These are phyloP conservation scores for Daldinia concentrica DNA, from an alignment of 495 filamentous ascomycete species.

Conservation along the genomic window DNA sequence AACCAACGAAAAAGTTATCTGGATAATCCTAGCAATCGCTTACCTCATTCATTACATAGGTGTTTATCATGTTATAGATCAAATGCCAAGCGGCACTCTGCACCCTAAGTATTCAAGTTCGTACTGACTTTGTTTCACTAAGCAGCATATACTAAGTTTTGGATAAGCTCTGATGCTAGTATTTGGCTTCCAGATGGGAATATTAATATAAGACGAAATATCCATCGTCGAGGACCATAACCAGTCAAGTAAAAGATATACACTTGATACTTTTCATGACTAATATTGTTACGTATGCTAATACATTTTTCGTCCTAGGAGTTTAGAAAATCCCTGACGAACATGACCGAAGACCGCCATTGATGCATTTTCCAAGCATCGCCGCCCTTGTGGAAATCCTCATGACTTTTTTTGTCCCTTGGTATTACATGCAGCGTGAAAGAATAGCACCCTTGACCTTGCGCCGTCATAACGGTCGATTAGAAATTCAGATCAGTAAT, in stretches of 20 bases:
- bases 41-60: no score
- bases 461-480: constrained; percentile 31
- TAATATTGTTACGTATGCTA: constrained; percentile 37
- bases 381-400: constrained; percentile 45
- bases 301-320: constrained; percentile 36
- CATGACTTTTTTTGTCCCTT: constrained; percentile 43
- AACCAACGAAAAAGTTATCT: no score
- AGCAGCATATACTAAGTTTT: no score
- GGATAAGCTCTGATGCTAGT: no score
- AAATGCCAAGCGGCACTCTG: no score
- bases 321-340: constrained; percentile 7
- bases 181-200: no score
- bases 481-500: constrained; percentile 17
- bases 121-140: no score
- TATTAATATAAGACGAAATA: background rate
- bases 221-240: background rate
- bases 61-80: no score
- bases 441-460: constrained; percentile 39
- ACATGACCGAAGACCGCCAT: constrained; percentile 41
- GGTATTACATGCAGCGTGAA: constrained; percentile 46
- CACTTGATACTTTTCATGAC: constrained; percentile 36
- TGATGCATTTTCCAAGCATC: constrained; percentile 47
- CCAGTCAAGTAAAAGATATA: constrained; percentile 11
- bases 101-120: no score
- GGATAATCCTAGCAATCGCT: no score